Evolutionary conservation across 345 rosid genomes (phyloP).

Genomic region (Lepidium aucheri): DNA sequence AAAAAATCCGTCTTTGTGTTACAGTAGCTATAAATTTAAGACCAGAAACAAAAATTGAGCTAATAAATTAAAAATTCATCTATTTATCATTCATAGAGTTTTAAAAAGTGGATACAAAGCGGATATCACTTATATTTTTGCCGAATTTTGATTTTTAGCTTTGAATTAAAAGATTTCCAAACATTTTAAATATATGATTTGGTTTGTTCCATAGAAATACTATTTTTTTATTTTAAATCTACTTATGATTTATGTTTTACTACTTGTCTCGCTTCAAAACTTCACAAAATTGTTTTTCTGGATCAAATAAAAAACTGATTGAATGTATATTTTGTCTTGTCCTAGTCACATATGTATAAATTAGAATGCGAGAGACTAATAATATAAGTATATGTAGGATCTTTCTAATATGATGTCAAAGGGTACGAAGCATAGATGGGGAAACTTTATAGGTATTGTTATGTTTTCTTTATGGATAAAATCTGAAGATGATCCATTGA

Average conservation of each 20-base stretch:
- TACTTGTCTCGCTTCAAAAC: too few species aligned
- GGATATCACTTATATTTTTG: too few species aligned
- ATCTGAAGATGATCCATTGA: slow-evolving; percentile 30
- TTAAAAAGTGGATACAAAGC: too few species aligned
- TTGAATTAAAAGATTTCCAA: too few species aligned
- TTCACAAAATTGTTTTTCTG: too few species aligned
- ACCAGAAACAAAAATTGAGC: slow-evolving; percentile 40
- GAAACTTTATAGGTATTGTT: slow-evolving; percentile 34
- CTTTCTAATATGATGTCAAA: slow-evolving; percentile 38
- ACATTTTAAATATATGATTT: too few species aligned
- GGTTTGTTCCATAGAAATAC: too few species aligned
- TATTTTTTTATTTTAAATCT: too few species aligned
- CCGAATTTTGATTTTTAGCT: too few species aligned
- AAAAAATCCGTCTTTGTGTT: background rate
- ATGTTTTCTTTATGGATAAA: slow-evolving; percentile 34
- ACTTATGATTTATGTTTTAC: too few species aligned
- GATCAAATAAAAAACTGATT: too few species aligned
- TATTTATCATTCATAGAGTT: background rate
- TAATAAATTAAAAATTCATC: background rate
- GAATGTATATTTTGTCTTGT: too few species aligned
- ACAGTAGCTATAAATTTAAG: slow-evolving; percentile 38
- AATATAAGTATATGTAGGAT: slow-evolving; percentile 7
- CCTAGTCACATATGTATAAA: background rate
- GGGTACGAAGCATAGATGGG: slow-evolving; percentile 33
- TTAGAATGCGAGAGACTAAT: background rate